Base-by-base conservation (phyloP, 257 asterid genomes). In the Primulina eburnea region DNA sequence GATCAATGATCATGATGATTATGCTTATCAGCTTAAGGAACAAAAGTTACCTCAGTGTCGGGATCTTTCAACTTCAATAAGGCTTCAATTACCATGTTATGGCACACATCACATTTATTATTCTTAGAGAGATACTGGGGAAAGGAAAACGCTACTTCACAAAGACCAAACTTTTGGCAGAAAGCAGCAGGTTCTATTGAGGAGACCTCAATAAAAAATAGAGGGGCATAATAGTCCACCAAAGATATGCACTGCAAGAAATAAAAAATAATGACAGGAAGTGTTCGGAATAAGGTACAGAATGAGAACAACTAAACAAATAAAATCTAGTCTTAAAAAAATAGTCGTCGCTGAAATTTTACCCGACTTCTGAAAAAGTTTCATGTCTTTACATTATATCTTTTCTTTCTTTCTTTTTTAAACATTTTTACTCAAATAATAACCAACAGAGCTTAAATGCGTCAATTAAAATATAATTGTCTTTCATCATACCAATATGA, bases 181-280 rank as follows among this genome's bases (percentile, higher is more conserved):
- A 91, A 88, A 20, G 70, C 84, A 58, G 73, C 75, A 66, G 97
- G 87, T 62, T 84, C 62, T 52, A 94, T 29, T 12, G 82, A 30
- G 32, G 87, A 78, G 52, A 87, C 79, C 87, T 88, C 92, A 63
- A 80, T 64, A 89, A 94, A 94, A 71, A 94, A 86, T 37, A 91
- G 88, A 76, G 95, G 92, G 60, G 90, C 97, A 69, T 91, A 94
- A 67, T 88, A 88, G 70, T 92, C 92, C 89, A 94, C 97, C 87
- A 94, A 82, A 53, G 84, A 52, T 35, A 73, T 65, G 78, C 99
- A 94, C 99, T 94, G 90, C 74, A 78, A 77, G 56, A 47, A 67
- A 32, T 60, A 63, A 73, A 50, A 68, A 70, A 70, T 43, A 37
- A 8, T 55, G 53, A n/a, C 57, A 17, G 11, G 56, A 68, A 57